phyloP scores from a whole-genome alignment of 139 green algal genomes.

The Closterium sp. region DNA sequence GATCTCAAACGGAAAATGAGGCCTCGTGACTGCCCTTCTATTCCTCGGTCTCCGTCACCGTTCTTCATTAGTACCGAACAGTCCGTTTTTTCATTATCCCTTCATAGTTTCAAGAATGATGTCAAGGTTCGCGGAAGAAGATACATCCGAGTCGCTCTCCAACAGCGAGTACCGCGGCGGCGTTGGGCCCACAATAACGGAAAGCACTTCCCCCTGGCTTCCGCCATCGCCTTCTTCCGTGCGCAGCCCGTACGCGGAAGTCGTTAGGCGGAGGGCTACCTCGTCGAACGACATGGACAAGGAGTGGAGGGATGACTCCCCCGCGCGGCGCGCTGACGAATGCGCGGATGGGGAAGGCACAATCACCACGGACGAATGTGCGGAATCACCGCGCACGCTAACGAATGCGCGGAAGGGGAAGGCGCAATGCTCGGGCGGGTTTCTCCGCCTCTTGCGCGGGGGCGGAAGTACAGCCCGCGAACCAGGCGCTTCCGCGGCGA shows the following conservation, averaged over 20 bases:
- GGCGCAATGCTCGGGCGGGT: background rate
- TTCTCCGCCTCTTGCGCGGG: background rate
- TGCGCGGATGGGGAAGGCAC: background rate
- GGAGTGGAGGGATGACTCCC: background rate
- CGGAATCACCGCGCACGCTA: background rate
- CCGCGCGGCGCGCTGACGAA: background rate
- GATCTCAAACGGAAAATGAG: no score
- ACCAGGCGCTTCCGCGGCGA: background rate
- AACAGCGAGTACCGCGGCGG: background rate
- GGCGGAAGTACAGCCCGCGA: background rate
- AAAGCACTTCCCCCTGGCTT: background rate
- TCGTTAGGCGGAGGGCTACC: background rate
- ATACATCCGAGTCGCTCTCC: background rate
- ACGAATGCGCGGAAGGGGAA: background rate
- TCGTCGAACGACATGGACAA: background rate
- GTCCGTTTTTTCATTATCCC: no score
- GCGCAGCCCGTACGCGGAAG: background rate
- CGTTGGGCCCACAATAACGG: background rate
- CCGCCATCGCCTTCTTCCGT: background rate
- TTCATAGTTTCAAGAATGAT: background rate
- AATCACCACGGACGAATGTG: background rate
- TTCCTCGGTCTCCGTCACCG: no score
- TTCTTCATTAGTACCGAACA: no score
- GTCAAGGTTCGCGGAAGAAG: background rate
- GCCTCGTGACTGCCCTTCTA: no score